These are phyloP conservation scores for Pythium periplocum DNA, from an alignment of 352 stramenopile species.

Conservation along the genomic window DNA sequence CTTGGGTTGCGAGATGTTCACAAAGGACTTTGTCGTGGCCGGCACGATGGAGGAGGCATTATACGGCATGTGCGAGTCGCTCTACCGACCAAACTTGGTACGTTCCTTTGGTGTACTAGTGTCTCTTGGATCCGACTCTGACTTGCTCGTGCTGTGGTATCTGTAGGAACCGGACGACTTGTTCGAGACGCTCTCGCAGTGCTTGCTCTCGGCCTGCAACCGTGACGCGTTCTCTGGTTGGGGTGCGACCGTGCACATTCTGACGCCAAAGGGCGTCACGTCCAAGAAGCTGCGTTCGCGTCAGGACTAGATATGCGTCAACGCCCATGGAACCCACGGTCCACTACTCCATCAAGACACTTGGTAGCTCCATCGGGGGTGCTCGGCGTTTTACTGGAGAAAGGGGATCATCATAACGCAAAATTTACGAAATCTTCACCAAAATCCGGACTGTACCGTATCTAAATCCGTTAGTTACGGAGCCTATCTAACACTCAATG, in stretches of 20 bases:
- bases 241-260: conserved; percentile 98
- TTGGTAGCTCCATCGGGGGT: no score
- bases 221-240: conserved; percentile 97
- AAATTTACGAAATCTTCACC: not conserved
- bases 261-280: conserved; percentile 84
- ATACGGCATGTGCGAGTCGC: conserved; percentile 98
- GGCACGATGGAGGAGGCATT: conserved; percentile 97
- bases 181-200: conserved; percentile 99
- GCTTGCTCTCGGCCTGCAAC: conserved; percentile 96
- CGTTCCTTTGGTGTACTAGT: not conserved
- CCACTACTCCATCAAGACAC: no score
- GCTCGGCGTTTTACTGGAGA: no score
- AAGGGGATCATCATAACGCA: no score
- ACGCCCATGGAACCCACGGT: not conserved
- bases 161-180: conserved; percentile 89
- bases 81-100: conserved; percentile 96
- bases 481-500: no score
- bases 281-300: conserved; percentile 80
- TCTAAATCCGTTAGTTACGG: no score
- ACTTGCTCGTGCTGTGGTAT: not conserved
- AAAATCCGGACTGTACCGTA: not conserved
- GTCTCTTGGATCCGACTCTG: not conserved
- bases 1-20: conserved; percentile 94
- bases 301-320: conserved; percentile 50
- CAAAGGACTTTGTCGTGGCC: conserved; percentile 97